phyloP scores from a whole-genome alignment of 768 basidiomycete genomes.

The Russula compacta region DNA sequence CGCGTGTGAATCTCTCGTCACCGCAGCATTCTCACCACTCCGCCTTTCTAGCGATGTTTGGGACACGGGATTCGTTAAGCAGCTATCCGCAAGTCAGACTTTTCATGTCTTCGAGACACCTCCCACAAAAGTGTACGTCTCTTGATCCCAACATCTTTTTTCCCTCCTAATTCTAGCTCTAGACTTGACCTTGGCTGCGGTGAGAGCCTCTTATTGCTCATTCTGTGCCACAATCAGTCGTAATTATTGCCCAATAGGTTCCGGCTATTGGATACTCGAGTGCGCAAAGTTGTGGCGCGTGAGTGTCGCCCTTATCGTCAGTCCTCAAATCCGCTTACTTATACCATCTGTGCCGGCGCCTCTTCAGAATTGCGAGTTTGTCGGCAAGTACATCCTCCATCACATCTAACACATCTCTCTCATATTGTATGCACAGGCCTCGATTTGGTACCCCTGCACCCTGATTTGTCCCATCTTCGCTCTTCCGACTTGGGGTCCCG shows the following conservation, averaged over 20 bases:
- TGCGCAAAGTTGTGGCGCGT: slow-evolving; percentile 59
- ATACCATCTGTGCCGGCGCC: background rate
- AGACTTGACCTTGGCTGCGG: slow-evolving; percentile 71
- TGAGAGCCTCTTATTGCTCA: slow-evolving; percentile 25
- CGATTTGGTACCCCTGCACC: slow-evolving; percentile 65
- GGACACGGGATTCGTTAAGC: slow-evolving; percentile 49
- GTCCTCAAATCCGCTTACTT: background rate
- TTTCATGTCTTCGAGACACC: slow-evolving; percentile 56
- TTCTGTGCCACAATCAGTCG: background rate
- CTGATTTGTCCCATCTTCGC: slow-evolving; percentile 54
- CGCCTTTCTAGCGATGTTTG: slow-evolving; percentile 47
- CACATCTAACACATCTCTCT: background rate
- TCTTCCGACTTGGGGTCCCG: slow-evolving; percentile 46
- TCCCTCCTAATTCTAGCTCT: slow-evolving; percentile 8
- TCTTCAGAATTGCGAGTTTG: slow-evolving; percentile 47
- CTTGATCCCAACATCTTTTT: background rate
- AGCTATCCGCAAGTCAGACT: slow-evolving; percentile 48
- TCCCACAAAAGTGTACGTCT: slow-evolving; percentile 52
- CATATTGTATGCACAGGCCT: slow-evolving; percentile 35
- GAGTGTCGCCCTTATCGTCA: slow-evolving; percentile 13
- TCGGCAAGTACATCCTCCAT: slow-evolving; percentile 36
- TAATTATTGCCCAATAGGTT: slow-evolving; percentile 33
- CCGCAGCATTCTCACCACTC: slow-evolving; percentile 5
- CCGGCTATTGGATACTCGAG: slow-evolving; percentile 66
- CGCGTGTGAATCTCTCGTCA: background rate